Conservation (phyloP, 2,329 filamentous ascomycete species). For the Colletotrichum kahawae region DNA sequence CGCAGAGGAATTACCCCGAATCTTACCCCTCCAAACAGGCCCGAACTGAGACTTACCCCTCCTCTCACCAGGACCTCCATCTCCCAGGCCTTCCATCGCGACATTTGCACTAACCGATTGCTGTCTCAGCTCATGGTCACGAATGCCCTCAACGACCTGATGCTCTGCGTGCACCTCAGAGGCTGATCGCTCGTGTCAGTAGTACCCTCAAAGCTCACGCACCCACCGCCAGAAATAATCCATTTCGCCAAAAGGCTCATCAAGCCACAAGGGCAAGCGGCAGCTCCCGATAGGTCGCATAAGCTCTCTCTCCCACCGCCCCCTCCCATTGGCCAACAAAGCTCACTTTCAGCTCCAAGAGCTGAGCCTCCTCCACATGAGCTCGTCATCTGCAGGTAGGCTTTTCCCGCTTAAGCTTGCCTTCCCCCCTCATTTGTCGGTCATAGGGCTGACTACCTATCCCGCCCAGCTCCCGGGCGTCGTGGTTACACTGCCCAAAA, state of each 20-base stretch:
- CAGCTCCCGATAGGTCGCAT: background rate
- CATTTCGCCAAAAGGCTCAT: background rate
- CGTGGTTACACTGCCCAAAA: background rate
- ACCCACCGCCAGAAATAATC: background rate
- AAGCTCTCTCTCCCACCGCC: background rate
- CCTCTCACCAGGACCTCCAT: background rate
- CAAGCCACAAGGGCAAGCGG: background rate
- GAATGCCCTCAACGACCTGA: background rate
- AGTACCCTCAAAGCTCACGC: background rate
- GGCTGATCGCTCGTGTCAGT: background rate
- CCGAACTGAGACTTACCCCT: background rate
- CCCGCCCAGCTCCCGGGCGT: background rate
- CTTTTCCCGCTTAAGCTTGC: background rate
- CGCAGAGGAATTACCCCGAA: background rate
- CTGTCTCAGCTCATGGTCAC: background rate
- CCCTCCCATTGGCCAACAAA: background rate
- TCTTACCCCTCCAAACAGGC: background rate
- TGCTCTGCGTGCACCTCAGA: background rate
- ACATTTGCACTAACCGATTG: background rate
- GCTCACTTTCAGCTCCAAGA: background rate
- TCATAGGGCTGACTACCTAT: background rate
- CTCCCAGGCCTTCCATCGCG: background rate
- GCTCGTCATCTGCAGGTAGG: background rate
- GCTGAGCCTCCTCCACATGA: constrained; percentile 4
- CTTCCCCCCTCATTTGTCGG: background rate